Conservation (phyloP, 768 basidiomycete species). For the Lentinula boryana region DNA sequence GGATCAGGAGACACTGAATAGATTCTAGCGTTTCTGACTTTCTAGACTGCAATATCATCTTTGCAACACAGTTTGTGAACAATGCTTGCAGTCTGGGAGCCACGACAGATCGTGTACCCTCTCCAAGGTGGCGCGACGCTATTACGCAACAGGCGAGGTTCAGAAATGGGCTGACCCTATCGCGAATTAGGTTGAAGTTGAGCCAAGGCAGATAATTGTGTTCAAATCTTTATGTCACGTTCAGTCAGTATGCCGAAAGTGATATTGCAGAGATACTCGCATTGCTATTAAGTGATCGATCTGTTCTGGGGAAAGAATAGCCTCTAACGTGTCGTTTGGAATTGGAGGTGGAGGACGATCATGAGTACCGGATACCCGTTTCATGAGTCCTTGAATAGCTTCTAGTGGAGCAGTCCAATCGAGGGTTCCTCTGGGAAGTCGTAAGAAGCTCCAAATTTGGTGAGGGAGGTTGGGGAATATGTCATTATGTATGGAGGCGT, state of each 20-base stretch:
- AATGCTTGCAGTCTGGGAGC: slow-evolving; percentile 27
- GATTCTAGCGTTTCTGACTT: slow-evolving; percentile 27
- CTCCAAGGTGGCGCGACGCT: slow-evolving; percentile 31
- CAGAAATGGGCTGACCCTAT: slow-evolving; percentile 21
- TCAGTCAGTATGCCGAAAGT: not conserved
- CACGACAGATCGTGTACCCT: slow-evolving; percentile 22
- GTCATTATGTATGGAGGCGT: not conserved
- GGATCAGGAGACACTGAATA: slow-evolving; percentile 31
- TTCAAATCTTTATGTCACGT: slow-evolving; percentile 26
- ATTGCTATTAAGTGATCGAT: slow-evolving; percentile 23
- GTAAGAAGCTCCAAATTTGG: slow-evolving; percentile 29
- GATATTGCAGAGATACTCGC: slow-evolving; percentile 15
- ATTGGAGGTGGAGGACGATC: slow-evolving; percentile 15
- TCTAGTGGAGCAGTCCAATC: slow-evolving; percentile 35
- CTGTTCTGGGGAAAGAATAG: slow-evolving; percentile 24
- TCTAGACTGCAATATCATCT: slow-evolving; percentile 32
- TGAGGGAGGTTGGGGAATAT: slow-evolving; percentile 4
- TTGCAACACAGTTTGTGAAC: slow-evolving; percentile 28
- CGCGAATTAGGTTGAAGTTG: slow-evolving; percentile 25
- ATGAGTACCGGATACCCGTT: slow-evolving; percentile 7
- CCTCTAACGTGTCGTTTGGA: slow-evolving; percentile 17
- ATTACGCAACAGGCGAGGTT: slow-evolving; percentile 35
- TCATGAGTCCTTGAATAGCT: slow-evolving; percentile 32
- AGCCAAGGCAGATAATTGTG: slow-evolving; percentile 37
- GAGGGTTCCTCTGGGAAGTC: slow-evolving; percentile 22